phyloP scores from a whole-genome alignment of 306 rosid species.

The Vicia sativa region DNA sequence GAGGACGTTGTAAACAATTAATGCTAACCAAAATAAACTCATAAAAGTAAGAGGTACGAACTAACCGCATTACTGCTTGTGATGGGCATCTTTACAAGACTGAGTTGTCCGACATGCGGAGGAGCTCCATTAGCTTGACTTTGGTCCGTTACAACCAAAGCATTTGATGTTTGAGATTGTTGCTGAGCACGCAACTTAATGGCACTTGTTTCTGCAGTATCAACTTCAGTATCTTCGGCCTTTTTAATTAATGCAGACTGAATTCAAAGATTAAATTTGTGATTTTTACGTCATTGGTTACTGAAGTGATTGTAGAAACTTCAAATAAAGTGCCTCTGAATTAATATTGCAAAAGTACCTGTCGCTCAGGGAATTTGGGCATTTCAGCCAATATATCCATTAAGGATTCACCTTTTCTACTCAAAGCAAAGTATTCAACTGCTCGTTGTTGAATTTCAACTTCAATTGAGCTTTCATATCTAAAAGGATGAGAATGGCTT shows the following conservation, averaged over 20 bases:
- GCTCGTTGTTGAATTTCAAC: slow-evolving; percentile 99
- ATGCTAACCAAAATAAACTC: slow-evolving; percentile 12
- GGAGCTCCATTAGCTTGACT: slow-evolving; percentile 69
- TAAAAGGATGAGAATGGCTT: slow-evolving; percentile 45
- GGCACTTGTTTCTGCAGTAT: slow-evolving; percentile 97
- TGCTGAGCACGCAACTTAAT: slow-evolving; percentile 84
- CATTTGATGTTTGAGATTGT: slow-evolving; percentile 76
- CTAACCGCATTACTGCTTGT: slow-evolving; percentile 64
- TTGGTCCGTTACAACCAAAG: slow-evolving; percentile 89
- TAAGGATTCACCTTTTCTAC: slow-evolving; percentile 88
- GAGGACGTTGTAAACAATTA: background rate
- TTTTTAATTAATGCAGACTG: slow-evolving; percentile 93
- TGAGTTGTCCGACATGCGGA: slow-evolving; percentile 64
- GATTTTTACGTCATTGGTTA: slow-evolving; percentile 30
- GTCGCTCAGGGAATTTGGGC: slow-evolving; percentile 99
- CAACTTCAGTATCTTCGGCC: slow-evolving; percentile 94
- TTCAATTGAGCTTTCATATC: slow-evolving; percentile 98
- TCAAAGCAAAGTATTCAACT: slow-evolving; percentile 87
- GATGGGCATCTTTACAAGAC: slow-evolving; percentile 80
- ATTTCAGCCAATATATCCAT: slow-evolving; percentile 94
- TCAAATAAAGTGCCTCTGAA: slow-evolving; percentile 33
- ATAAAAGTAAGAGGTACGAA: slow-evolving; percentile 24
- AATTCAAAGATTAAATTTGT: slow-evolving; percentile 36
- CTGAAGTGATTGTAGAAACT: slow-evolving; percentile 31
- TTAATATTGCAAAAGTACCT: slow-evolving; percentile 58